Conservation (phyloP, 495 filamentous ascomycete genomes). For the Daldinia childiae region DNA sequence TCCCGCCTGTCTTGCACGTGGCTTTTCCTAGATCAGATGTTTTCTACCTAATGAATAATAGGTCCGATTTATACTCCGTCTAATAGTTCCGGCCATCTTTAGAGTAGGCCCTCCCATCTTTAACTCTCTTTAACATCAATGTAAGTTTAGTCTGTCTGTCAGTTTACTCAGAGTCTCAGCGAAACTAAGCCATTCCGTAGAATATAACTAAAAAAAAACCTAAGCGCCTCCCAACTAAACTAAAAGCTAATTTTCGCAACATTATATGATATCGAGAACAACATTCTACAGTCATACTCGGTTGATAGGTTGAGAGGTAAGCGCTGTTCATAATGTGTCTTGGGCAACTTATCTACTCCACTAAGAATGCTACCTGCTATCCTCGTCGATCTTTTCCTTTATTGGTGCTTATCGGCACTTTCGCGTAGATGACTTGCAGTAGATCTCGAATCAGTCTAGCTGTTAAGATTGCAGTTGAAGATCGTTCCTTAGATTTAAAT, state of each 20-base stretch:
- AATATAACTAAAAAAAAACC: no score
- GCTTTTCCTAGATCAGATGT: no score
- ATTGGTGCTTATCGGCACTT: slow-evolving; percentile 23
- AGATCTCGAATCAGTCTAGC: slow-evolving; percentile 20
- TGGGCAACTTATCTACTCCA: slow-evolving; percentile 12
- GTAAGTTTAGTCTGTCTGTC: no score
- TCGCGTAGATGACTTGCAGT: slow-evolving; percentile 17
- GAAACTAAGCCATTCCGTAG: not conserved
- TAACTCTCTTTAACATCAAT: no score
- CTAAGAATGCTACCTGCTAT: slow-evolving; percentile 24
- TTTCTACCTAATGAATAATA: no score
- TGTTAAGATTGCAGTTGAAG: slow-evolving; percentile 16
- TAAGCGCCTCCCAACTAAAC: not conserved
- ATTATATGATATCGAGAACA: not conserved
- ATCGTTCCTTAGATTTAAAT: slow-evolving; percentile 6
- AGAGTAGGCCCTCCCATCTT: no score
- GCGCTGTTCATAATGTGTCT: not conserved
- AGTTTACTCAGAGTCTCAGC: not conserved
- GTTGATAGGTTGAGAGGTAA: not conserved
- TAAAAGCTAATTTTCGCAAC: not conserved
- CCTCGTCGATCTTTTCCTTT: slow-evolving; percentile 19
- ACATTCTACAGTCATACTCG: not conserved
- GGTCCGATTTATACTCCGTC: no score
- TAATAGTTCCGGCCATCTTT: no score
- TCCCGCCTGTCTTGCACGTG: no score